A percentile compares a stretch with the other conserved stretches of the same genome.
These are phyloP conservation scores for Cytospora schulzeri DNA, from an alignment of 2,329 filamentous ascomycete genomes.

Conservation along the genomic window DNA sequence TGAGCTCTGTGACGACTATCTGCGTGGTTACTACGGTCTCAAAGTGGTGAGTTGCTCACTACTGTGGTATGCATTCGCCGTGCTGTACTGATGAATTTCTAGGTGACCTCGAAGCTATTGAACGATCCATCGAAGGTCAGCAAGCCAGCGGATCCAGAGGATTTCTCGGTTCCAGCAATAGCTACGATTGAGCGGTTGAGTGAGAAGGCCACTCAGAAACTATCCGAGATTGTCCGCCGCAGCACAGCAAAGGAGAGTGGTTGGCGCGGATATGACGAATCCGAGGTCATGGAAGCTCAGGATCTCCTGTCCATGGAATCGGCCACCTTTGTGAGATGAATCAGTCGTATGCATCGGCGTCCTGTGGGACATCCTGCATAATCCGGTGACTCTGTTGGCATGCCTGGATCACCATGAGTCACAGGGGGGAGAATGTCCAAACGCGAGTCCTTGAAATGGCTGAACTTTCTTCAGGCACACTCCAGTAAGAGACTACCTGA, in stretches of 20 bases:
- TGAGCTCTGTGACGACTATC: conserved; percentile 89
- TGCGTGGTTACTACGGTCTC: conserved; percentile 90
- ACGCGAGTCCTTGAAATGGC: conserved; percentile 18
- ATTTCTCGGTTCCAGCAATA: conserved; percentile 56
- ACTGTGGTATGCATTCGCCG: neutral
- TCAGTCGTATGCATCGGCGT: conserved; percentile 11
- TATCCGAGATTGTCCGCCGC: conserved; percentile 74
- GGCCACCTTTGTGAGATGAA: conserved; percentile 47
- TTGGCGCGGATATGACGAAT: conserved; percentile 73
- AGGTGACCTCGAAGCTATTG: conserved; percentile 56
- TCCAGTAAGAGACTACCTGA: neutral
- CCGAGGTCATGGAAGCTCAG: conserved; percentile 71
- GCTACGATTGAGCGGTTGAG: conserved; percentile 68
- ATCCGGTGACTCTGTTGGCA: conserved; percentile 35
- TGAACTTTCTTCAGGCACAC: neutral
- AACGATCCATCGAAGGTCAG: conserved; percentile 45
- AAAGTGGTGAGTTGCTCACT: conserved; percentile 63
- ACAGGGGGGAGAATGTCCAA: conserved; percentile 9
- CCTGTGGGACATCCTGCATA: conserved; percentile 8
- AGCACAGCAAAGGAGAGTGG: conserved; percentile 61
- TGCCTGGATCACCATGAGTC: conserved; percentile 25
- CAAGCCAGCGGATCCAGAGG: conserved; percentile 51
- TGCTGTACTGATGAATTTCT: conserved; percentile 33
- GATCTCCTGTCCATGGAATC: conserved; percentile 63
- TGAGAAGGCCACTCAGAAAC: conserved; percentile 70